phyloP scores from a whole-genome alignment of 306 rosid genomes.

The Dicorynia guianensis region DNA sequence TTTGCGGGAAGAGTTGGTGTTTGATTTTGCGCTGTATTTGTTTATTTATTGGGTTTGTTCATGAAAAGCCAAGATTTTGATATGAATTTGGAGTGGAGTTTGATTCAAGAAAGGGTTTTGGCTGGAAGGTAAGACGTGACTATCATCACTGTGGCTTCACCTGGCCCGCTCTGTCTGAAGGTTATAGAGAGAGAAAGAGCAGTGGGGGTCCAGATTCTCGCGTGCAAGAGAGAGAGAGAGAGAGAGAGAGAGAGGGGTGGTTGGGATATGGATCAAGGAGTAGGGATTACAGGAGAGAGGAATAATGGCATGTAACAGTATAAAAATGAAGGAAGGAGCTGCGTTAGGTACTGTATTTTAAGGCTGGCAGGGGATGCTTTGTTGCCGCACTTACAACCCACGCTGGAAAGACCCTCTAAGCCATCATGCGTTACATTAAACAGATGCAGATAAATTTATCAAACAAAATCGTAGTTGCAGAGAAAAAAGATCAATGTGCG shows the following conservation, averaged over 20 bases:
- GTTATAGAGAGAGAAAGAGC: slow-evolving; percentile 1
- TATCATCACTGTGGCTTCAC: slow-evolving; percentile 54
- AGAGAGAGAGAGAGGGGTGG: slow-evolving; percentile 43
- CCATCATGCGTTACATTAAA: no score
- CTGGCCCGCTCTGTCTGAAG: slow-evolving; percentile 41
- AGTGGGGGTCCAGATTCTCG: slow-evolving; percentile 21
- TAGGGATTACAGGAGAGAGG: slow-evolving; percentile 21
- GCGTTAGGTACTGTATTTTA: not conserved
- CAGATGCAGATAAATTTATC: no score
- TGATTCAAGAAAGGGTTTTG: slow-evolving; percentile 75
- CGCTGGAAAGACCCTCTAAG: no score
- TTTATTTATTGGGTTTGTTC: not conserved
- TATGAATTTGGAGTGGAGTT: slow-evolving; percentile 67
- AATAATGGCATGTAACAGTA: not conserved
- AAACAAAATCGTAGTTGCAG: no score
- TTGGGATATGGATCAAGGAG: slow-evolving; percentile 43
- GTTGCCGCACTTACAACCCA: not conserved
- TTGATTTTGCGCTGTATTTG: slow-evolving; percentile 10
- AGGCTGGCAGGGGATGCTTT: slow-evolving; percentile 7
- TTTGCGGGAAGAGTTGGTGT: slow-evolving; percentile 43
- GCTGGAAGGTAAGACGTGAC: slow-evolving; percentile 72
- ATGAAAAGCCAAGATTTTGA: slow-evolving; percentile 48
- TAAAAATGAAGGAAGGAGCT: not conserved
- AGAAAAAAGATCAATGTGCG: no score
- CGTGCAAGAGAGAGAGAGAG: not conserved